These are phyloP conservation scores for Ligustrum vulgare DNA, from an alignment of 257 asterid species.

Conservation along the genomic window DNA sequence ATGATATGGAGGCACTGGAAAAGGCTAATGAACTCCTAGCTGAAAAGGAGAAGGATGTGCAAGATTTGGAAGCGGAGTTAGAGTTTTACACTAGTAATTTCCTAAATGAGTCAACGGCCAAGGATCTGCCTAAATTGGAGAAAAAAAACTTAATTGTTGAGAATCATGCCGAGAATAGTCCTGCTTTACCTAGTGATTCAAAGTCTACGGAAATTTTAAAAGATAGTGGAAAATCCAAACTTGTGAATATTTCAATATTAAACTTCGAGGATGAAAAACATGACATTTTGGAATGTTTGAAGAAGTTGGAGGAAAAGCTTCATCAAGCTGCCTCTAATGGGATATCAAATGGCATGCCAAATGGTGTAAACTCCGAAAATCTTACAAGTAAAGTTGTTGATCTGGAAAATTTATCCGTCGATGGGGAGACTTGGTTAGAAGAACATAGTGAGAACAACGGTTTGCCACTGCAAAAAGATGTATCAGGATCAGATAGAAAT, in stretches of 20 bases:
- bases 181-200: constrained; percentile 25
- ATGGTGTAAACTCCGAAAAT: constrained; percentile 30
- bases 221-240: constrained; percentile 23
- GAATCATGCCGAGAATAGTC: constrained; percentile 22
- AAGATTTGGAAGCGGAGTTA: constrained; percentile 73
- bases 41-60: constrained; percentile 82
- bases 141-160: constrained; percentile 22
- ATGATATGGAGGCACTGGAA: constrained; percentile 81
- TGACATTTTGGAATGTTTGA: constrained; percentile 39
- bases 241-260: constrained; percentile 25
- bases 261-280: constrained; percentile 51
- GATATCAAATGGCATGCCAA: constrained; percentile 24
- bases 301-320: constrained; percentile 47
- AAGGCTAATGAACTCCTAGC: constrained; percentile 75
- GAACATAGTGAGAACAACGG: constrained; percentile 29
- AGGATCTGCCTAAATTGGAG: constrained; percentile 14
- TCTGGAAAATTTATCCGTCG: constrained; percentile 14
- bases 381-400: constrained; percentile 20
- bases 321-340: constrained; percentile 36
- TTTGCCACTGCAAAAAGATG: constrained; percentile 15
- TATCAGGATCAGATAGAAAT: constrained; percentile 23
- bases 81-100: constrained; percentile 47
- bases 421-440: constrained; percentile 12
- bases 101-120: constrained; percentile 33
- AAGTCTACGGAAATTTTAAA: constrained; percentile 19